Conservation (phyloP, 176 grass and related monocot genomes). For the Miscanthus lutarioriparius region DNA sequence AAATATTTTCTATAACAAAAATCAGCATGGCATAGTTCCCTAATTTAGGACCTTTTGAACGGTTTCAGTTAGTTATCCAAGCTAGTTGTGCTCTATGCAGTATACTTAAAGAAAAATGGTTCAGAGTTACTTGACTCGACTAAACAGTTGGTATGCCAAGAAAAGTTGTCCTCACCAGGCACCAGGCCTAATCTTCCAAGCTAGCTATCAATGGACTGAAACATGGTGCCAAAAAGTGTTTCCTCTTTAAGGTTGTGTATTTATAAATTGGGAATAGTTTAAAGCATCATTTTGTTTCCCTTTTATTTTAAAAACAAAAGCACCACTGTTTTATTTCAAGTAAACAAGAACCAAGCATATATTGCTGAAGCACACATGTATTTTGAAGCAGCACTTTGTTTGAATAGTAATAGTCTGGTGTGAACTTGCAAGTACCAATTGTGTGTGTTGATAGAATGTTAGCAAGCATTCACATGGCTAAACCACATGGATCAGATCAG, state of each 20-base stretch:
- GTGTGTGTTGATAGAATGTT: not conserved
- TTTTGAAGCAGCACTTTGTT: conserved; percentile 7
- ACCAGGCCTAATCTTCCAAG: conserved; percentile 34
- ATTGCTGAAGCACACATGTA: not conserved
- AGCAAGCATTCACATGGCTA: not conserved
- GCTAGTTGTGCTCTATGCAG: not conserved
- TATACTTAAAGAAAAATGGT: not conserved
- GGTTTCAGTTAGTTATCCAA: conserved; percentile 12
- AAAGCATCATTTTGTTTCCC: not conserved
- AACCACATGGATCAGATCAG: conserved; percentile 20
- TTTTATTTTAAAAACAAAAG: not conserved
- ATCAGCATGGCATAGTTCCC: not conserved
- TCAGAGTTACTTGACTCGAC: not conserved
- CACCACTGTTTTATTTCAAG: not conserved
- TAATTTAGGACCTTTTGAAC: not conserved
- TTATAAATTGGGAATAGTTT: not conserved
- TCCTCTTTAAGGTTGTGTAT: not conserved
- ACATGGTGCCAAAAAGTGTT: conserved; percentile 34
- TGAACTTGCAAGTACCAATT: not conserved
- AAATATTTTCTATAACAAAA: not conserved
- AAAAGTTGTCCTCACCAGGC: conserved; percentile 18
- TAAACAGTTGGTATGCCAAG: not conserved
- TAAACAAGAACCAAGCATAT: not conserved
- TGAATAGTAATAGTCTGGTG: not conserved
- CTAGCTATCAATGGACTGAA: conserved; percentile 21